Conservation (phyloP, 163 green algal genomes). For the Coccomyxa subellipsoidea region DNA sequence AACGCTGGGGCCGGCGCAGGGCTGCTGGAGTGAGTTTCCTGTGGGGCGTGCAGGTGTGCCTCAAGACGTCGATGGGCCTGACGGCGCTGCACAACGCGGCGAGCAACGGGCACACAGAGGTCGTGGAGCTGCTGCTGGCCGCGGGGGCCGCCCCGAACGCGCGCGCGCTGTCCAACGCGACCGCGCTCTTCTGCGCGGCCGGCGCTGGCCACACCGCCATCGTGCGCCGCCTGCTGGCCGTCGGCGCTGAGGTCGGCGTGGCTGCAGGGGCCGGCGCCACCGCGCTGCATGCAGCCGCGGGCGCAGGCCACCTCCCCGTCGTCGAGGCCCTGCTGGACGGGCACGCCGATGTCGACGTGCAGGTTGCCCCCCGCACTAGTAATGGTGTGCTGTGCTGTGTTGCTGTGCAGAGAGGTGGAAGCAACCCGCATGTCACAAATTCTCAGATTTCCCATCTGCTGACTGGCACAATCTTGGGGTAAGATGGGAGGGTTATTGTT, state of each 20-base stretch:
- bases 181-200: not conserved
- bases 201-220: not conserved
- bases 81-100: constrained; percentile 56
- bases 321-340: constrained; percentile 44
- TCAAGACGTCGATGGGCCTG: constrained; percentile 36
- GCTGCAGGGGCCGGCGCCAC: constrained; percentile 32
- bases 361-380: constrained; percentile 7
- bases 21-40: too few relatives aligned
- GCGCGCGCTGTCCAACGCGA: constrained; percentile 4
- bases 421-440: too few relatives aligned
- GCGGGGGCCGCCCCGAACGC: constrained; percentile 43
- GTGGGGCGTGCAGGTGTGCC: not conserved
- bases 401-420: too few relatives aligned
- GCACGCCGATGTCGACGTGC: constrained; percentile 34
- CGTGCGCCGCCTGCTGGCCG: not conserved
- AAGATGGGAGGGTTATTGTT: too few relatives aligned
- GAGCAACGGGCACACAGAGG: constrained; percentile 32
- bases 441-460: too few relatives aligned
- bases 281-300: constrained; percentile 45
- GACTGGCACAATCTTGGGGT: too few relatives aligned
- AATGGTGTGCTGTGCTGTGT: not conserved
- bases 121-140: constrained; percentile 28
- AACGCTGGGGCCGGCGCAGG: too few relatives aligned
- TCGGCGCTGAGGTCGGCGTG: not conserved
- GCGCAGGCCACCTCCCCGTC: constrained; percentile 34